phyloP scores from a whole-genome alignment of 1,284 basidiomycete species.

The Sutorius eximius region DNA sequence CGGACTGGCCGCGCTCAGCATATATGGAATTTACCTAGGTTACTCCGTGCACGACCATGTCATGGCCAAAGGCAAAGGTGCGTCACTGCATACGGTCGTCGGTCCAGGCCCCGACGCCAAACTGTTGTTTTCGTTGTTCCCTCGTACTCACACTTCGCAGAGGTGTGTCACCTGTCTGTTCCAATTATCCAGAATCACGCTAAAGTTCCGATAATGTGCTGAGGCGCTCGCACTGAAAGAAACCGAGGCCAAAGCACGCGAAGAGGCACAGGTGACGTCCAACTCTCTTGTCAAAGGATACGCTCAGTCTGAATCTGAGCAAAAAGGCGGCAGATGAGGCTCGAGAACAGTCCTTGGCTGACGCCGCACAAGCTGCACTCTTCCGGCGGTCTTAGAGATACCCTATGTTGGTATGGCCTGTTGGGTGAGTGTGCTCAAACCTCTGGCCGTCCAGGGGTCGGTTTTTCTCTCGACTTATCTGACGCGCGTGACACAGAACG shows the following conservation, averaged over 20 bases:
- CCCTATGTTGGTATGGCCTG: too few species aligned
- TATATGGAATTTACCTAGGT: conserved; percentile 36
- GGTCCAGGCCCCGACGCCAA: background rate
- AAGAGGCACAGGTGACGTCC: conserved; percentile 15
- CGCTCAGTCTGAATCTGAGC: background rate
- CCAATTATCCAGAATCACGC: background rate
- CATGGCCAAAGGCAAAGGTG: conserved; percentile 35
- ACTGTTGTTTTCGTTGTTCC: background rate
- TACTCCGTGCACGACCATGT: conserved; percentile 34
- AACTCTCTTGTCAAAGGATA: background rate
- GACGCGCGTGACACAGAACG: background rate
- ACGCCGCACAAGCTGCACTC: conserved; percentile 33
- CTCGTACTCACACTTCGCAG: background rate
- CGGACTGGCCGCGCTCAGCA: conserved; percentile 28
- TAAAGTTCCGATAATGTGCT: background rate
- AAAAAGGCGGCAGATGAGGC: conserved; percentile 29
- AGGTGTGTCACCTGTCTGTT: conserved; percentile 17
- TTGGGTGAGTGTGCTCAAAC: conserved; percentile 6
- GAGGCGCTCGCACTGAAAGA: conserved; percentile 29
- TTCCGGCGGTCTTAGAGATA: conserved; percentile 11
- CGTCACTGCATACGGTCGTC: conserved; percentile 7
- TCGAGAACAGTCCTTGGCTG: conserved; percentile 31
- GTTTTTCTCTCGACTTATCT: background rate
- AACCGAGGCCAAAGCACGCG: conserved; percentile 22
- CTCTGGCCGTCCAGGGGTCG: background rate